Evolutionary conservation across 345 rosid genomes (phyloP).

Genomic region (Aurinia saxatilis): DNA sequence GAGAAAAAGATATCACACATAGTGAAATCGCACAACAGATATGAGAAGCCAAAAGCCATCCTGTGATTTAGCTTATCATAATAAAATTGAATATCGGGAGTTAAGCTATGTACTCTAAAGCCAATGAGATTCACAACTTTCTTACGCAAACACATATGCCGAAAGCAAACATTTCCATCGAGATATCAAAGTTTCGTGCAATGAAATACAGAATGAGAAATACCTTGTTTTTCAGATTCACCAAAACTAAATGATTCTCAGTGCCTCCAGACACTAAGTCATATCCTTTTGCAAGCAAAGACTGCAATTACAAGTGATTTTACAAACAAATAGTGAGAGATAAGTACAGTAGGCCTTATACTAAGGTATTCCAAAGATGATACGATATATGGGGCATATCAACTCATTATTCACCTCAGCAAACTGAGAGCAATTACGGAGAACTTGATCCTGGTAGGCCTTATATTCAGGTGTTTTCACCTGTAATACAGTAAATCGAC

Average conservation of each 20-base stretch:
- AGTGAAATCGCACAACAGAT: not conserved
- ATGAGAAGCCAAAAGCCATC: not conserved
- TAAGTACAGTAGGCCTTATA: not conserved
- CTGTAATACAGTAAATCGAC: constrained; percentile 28
- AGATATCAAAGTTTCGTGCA: not conserved
- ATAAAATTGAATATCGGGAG: not conserved
- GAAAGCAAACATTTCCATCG: not conserved
- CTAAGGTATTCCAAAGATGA: not conserved
- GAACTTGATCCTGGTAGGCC: constrained; percentile 90
- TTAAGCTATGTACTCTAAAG: not conserved
- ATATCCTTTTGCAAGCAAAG: constrained; percentile 63
- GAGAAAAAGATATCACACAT: not conserved
- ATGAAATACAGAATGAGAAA: not conserved
- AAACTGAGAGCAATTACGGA: constrained; percentile 64
- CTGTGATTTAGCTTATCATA: not conserved
- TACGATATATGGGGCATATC: not conserved
- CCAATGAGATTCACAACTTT: not conserved
- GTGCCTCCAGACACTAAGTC: constrained; percentile 97
- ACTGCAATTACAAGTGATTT: constrained; percentile 42
- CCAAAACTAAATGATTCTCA: constrained; percentile 88
- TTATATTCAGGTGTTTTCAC: constrained; percentile 75
- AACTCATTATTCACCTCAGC: constrained; percentile 46
- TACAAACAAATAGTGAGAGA: not conserved
- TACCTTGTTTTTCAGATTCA: constrained; percentile 83
- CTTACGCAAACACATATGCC: not conserved